Conservation (phyloP, 164 flowering plant genomes). For the Stephania cephalantha region DNA sequence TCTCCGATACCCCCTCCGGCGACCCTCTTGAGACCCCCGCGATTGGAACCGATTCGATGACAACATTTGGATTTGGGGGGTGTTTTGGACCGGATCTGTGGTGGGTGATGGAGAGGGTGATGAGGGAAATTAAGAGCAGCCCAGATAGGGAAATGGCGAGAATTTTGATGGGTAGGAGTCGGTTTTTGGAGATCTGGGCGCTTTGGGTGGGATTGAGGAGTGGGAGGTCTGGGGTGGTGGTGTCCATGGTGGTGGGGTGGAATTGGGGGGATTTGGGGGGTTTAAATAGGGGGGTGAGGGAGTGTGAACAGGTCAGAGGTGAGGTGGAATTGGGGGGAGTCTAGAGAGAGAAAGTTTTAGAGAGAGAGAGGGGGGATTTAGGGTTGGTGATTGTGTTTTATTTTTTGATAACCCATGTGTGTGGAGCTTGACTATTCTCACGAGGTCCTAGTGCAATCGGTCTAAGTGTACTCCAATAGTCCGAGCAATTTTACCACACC, state of each 20-base stretch:
- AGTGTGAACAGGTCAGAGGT: background rate
- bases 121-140: background rate
- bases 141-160: background rate
- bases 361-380: no score
- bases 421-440: no score
- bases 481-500: no score
- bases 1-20: slow-evolving; percentile 57
- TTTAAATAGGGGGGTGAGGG: no score
- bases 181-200: background rate
- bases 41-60: background rate
- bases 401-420: no score
- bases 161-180: background rate
- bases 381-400: no score
- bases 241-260: background rate
- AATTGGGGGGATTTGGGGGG: background rate
- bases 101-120: background rate
- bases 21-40: slow-evolving; percentile 21
- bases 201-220: background rate
- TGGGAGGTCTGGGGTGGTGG: background rate
- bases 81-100: background rate
- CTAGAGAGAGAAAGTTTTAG: background rate
- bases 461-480: no score
- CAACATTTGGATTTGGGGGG: background rate
- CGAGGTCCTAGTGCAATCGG: no score
- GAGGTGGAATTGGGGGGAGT: background rate